A percentile compares a stretch with the other conserved stretches of the same genome.
Evolutionary conservation across 176 grass and related monocot genomes (phyloP).

Genomic region (Dendrocalamus sinicus): DNA sequence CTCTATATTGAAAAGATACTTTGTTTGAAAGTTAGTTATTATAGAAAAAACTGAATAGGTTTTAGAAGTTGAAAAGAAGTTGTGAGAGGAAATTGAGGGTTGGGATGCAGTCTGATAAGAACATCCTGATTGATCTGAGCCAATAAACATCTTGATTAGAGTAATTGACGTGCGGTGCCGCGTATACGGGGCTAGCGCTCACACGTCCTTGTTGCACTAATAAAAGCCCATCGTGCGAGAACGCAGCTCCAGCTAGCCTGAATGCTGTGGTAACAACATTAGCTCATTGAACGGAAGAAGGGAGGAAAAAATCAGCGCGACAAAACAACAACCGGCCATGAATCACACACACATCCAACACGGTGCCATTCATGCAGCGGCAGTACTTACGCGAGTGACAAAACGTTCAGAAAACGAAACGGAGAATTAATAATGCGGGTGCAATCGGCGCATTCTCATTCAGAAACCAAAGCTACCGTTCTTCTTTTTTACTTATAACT

Average conservation of each 20-base stretch:
- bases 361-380: not conserved
- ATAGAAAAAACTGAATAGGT: too few relatives aligned
- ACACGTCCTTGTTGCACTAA: not conserved
- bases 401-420: not conserved
- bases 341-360: not conserved
- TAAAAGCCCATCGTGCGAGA: not conserved
- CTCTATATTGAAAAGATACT: rapidly evolving
- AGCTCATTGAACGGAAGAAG: not conserved
- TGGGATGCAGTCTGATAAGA: not conserved
- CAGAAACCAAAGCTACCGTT: not conserved
- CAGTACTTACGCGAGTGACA: not conserved
- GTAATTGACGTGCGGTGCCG: not conserved
- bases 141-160: not conserved
- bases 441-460: not conserved
- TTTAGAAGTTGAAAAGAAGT: not conserved
- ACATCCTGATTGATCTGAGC: too few relatives aligned
- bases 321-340: not conserved
- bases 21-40: too few relatives aligned
- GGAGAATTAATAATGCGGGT: not conserved
- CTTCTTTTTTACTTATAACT: too few relatives aligned
- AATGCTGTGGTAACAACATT: not conserved
- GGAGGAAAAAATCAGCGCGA: too few relatives aligned
- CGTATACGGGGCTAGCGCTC: not conserved
- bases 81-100: not conserved
- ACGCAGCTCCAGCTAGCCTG: not conserved